Percentiles rank a stretch among this genome's conserved stretches.
Conservation (phyloP, 306 rosid genomes). For the Rosa rugosa region DNA sequence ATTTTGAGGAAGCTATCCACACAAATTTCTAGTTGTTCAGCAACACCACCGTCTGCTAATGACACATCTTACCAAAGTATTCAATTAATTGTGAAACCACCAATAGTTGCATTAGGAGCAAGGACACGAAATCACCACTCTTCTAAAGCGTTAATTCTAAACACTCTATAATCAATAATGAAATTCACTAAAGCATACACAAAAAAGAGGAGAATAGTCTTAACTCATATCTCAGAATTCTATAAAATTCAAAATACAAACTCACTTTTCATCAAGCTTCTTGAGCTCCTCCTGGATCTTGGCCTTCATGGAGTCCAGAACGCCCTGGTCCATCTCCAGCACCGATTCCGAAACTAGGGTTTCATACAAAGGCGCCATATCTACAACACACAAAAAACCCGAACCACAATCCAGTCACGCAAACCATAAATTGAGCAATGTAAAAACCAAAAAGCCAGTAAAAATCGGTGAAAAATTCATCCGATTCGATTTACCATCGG, state of each 20-base stretch:
- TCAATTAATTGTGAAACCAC: not conserved
- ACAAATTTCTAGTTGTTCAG: not conserved
- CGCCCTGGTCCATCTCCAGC: constrained; percentile 63
- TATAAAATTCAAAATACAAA: not conserved
- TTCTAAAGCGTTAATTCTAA: not conserved
- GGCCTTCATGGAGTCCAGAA: constrained; percentile 69
- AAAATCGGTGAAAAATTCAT: not conserved
- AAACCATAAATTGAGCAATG: not conserved
- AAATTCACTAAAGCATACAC: not conserved
- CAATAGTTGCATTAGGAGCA: not conserved
- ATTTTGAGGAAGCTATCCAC: not conserved
- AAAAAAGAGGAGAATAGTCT: not conserved
- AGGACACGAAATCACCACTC: not conserved
- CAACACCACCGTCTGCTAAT: not conserved
- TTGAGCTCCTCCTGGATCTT: constrained; percentile 72
- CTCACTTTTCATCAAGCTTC: constrained; percentile 93
- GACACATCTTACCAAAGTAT: not conserved
- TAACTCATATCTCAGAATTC: not conserved
- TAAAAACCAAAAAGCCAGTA: not conserved
- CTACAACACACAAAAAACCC: constrained; percentile 28
- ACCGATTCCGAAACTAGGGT: constrained; percentile 69
- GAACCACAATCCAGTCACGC: not conserved
- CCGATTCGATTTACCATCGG: constrained; percentile 52
- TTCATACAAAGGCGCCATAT: constrained; percentile 83
- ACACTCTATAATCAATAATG: not conserved